Evolutionary conservation across 352 stramenopile species (phyloP).

Genomic region (Globisporangium emineosum): DNA sequence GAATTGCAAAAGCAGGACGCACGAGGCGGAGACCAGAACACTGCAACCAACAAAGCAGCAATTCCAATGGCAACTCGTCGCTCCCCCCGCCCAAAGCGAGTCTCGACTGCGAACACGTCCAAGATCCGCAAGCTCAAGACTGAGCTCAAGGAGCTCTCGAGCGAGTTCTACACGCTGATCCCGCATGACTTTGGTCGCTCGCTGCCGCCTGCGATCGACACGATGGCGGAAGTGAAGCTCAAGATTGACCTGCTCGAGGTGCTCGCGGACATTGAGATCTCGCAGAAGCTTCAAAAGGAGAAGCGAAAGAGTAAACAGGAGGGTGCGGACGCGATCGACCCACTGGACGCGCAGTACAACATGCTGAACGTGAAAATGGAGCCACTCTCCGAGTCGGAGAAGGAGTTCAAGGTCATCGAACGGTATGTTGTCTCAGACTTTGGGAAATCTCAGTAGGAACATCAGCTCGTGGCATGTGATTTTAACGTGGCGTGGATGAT

Average conservation of each 20-base stretch:
- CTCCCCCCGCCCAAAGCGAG: constrained; percentile 6
- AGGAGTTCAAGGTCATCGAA: constrained; percentile 57
- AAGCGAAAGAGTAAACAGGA: constrained; percentile 10
- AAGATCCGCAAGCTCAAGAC: constrained; percentile 27
- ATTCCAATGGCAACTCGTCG: constrained; percentile 24
- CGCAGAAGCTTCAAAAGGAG: constrained; percentile 45
- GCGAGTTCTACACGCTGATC: constrained; percentile 70
- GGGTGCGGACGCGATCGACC: constrained; percentile 28
- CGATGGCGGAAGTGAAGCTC: constrained; percentile 50
- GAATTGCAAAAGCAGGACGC: constrained; percentile 23
- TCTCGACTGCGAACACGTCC: constrained; percentile 16
- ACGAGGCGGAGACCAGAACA: constrained; percentile 17
- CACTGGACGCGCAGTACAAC: constrained; percentile 49
- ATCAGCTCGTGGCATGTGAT: neutral
- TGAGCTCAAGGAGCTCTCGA: constrained; percentile 51
- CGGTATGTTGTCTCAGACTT: constrained; percentile 11
- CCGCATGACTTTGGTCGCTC: constrained; percentile 63
- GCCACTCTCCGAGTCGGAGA: constrained; percentile 25
- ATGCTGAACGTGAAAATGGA: constrained; percentile 52
- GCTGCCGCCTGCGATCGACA: constrained; percentile 46
- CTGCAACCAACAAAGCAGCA: constrained; percentile 21
- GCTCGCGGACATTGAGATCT: constrained; percentile 59
- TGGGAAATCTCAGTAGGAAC: too few species aligned
- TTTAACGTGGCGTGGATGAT: neutral
- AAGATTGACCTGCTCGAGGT: constrained; percentile 65